These are phyloP conservation scores for Trichosporon inkin DNA, from an alignment of 1,284 basidiomycete species.

Conservation along the genomic window DNA sequence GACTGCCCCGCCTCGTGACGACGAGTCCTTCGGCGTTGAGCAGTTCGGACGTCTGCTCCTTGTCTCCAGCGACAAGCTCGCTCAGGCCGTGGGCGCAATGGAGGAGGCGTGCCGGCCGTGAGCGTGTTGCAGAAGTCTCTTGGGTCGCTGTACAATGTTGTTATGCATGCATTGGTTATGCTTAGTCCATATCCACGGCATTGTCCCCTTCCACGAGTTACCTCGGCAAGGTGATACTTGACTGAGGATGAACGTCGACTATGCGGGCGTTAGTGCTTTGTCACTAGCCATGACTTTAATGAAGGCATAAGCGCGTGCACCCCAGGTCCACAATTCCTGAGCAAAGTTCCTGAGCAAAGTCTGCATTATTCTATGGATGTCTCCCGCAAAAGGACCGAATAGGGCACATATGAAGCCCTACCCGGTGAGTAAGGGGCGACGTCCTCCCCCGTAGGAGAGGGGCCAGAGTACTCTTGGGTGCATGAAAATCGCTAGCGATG, in stretches of 20 bases:
- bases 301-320: too few species aligned
- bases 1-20: slow-evolving; percentile 60
- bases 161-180: too few species aligned
- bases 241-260: too few species aligned
- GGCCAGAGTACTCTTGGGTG: slow-evolving; percentile 22
- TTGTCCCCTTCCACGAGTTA: too few species aligned
- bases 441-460: slow-evolving; percentile 18
- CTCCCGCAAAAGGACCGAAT: slow-evolving; percentile 14
- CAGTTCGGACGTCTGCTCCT: slow-evolving; percentile 71
- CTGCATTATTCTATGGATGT: slow-evolving; percentile 8
- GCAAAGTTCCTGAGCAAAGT: neutral
- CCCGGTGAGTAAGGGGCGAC: slow-evolving; percentile 24
- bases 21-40: slow-evolving; percentile 75
- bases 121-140: neutral
- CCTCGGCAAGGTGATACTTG: too few species aligned
- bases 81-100: slow-evolving; percentile 46
- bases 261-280: too few species aligned
- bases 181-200: too few species aligned
- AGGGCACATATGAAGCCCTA: slow-evolving; percentile 16
- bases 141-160: neutral
- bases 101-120: slow-evolving; percentile 37
- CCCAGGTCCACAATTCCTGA: too few species aligned
- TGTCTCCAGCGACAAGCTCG: slow-evolving; percentile 51
- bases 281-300: too few species aligned
- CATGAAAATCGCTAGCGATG: slow-evolving; percentile 25